Conservation (phyloP, 106 monocot genomes). For the Dendrobium chrysotoxum region DNA sequence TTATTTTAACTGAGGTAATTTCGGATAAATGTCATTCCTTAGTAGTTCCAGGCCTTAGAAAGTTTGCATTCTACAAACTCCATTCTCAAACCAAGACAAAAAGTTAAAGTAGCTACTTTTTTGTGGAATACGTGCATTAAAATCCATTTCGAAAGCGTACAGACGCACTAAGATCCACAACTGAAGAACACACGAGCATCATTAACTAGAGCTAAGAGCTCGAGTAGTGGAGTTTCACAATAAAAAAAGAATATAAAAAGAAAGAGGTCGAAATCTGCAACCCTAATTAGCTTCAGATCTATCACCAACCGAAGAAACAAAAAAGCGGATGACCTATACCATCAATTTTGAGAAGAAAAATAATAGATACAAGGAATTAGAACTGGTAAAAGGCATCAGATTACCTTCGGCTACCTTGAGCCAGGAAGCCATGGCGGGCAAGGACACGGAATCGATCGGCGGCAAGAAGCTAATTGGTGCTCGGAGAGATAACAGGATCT, state of each 20-base stretch:
- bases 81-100: background rate
- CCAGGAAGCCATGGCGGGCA: conserved; percentile 1
- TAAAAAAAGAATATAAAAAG: background rate
- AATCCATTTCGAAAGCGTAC: too few relatives aligned
- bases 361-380: background rate
- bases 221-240: background rate
- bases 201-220: background rate
- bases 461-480: background rate
- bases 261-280: background rate
- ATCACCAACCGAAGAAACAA: background rate
- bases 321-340: background rate
- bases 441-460: background rate
- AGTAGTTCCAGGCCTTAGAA: too few relatives aligned
- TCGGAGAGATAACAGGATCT: background rate
- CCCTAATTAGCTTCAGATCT: background rate
- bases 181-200: background rate
- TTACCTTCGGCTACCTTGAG: conserved; percentile 6
- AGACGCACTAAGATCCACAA: background rate
- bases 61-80: background rate
- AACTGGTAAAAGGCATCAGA: background rate
- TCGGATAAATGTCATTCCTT: too few relatives aligned
- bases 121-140: background rate
- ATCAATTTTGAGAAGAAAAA: background rate
- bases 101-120: background rate
- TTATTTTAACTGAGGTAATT: too few relatives aligned